These are phyloP conservation scores for Gynandropsis gynandra DNA, from an alignment of 345 rosid species.

Conservation along the genomic window DNA sequence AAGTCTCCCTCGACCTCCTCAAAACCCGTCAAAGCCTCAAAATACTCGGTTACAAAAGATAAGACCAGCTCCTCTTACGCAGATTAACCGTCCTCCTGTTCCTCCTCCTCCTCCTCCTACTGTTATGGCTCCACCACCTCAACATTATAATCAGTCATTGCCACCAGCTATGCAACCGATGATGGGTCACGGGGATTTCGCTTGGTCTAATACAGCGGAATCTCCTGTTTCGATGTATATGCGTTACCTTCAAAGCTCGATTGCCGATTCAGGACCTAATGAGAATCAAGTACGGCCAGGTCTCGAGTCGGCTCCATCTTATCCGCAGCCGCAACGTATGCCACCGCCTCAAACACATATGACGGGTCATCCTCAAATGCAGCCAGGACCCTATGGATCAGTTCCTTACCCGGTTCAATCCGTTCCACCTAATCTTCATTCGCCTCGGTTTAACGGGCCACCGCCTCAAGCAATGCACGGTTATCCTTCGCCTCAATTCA, in stretches of 20 bases:
- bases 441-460: conserved; percentile 55
- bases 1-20: conserved; percentile 68
- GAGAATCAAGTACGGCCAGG: conserved; percentile 39
- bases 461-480: conserved; percentile 36
- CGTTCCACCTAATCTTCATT: conserved; percentile 34
- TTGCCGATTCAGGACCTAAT: conserved; percentile 39
- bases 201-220: conserved; percentile 52
- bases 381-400: conserved; percentile 36
- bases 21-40: conserved; percentile 65
- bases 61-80: conserved; percentile 71
- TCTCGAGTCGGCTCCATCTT: conserved; percentile 13
- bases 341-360: conserved; percentile 21
- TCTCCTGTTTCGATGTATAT: conserved; percentile 76
- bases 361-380: conserved; percentile 33
- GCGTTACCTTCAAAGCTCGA: conserved; percentile 72
- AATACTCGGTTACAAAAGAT: conserved; percentile 75
- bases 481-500: conserved; percentile 52
- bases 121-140: conserved; percentile 31
- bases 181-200: conserved; percentile 43
- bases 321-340: conserved; percentile 25
- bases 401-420: conserved; percentile 36
- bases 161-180: conserved; percentile 26
- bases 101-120: conserved; percentile 32
- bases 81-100: conserved; percentile 48
- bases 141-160: conserved; percentile 6